Base-by-base conservation (phyloP, 441 rosid genomes). In the Mallotus repandus region DNA sequence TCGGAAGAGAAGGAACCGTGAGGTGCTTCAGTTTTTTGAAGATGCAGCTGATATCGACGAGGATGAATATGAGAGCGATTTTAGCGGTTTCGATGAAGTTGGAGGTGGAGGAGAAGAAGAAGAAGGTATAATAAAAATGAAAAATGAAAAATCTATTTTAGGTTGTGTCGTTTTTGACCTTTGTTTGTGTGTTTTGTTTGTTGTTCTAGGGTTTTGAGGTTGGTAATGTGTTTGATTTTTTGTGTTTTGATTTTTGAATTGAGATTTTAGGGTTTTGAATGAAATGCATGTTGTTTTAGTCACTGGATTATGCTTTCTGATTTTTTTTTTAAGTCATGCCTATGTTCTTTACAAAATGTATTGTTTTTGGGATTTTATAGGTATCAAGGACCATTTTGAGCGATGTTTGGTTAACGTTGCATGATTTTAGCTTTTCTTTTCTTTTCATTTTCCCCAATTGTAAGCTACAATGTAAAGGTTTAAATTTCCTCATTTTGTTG, bases 21-120 rank as follows among this genome's bases (percentile, higher is more conserved):
- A 74, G 32, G 89, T 91, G 56, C 90, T 91, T 72, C 91, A 86
- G 86, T 92, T 95, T 83, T 87, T 95, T 74, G 97, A 95, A 65
- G 97, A 93, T 46, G 73, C 84, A 10, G 91, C 94, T 29, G 94
- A 80, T 22, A 74, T 72, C 58, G 91, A 85, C 52, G 90, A 82
- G 7, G 66, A 70, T 38, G 91, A 84, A 4, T 79, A 77, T 16
- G 78, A 82, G 4, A 77, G 86, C 76, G 85, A 81, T 58, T 78
- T 78, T 14, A 63, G 74, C 12, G 77, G 63, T 68, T 75, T 70
- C 21, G 72, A 55, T 4, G 64, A 63, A 43, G 87, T 79, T 13
- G 85, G 76, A 64, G 41, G 5, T 1, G 41, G 5, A 35, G 41
- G 41, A 35, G 41, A 35, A 35, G 41, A 35, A 3, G 41, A 35